Conservation (phyloP, 345 rosid genomes). For the Salix exigua region DNA sequence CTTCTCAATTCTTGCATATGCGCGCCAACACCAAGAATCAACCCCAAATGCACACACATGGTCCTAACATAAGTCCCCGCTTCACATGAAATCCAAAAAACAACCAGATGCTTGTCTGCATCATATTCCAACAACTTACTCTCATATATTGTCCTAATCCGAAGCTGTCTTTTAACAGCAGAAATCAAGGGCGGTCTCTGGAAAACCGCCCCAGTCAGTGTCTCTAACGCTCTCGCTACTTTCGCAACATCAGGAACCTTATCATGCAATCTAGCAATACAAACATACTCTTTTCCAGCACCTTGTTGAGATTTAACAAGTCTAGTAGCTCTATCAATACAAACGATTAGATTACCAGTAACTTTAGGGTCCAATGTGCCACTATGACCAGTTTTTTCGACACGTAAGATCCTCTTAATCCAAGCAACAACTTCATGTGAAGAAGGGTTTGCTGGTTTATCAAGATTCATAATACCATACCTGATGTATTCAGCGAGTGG, state of each 20-base stretch:
- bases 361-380: slow-evolving; percentile 97
- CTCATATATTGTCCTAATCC: slow-evolving; percentile 84
- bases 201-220: slow-evolving; percentile 87
- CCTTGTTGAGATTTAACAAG: slow-evolving; percentile 98
- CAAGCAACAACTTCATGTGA: slow-evolving; percentile 98
- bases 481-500: slow-evolving; percentile 75
- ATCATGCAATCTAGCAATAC: slow-evolving; percentile 86
- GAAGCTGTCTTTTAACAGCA: slow-evolving; percentile 92
- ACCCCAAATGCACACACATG: slow-evolving; percentile 87
- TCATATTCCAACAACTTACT: slow-evolving; percentile 90
- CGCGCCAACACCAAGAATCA: slow-evolving; percentile 89
- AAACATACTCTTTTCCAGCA: slow-evolving; percentile 94
- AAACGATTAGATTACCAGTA: slow-evolving; percentile 87
- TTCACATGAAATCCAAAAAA: slow-evolving; percentile 91
- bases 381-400: slow-evolving; percentile 93
- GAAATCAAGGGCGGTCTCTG: slow-evolving; percentile 90
- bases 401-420: slow-evolving; percentile 86
- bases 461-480: slow-evolving; percentile 84
- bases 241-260: slow-evolving; percentile 78
- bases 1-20: slow-evolving; percentile 97
- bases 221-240: slow-evolving; percentile 83
- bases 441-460: slow-evolving; percentile 93
- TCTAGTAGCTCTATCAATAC: slow-evolving; percentile 87
- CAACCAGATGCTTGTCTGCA: slow-evolving; percentile 75
- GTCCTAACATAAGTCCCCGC: slow-evolving; percentile 96